These are phyloP conservation scores for Eimeria praecox DNA, from an alignment of 169 alveolate species.

Conservation along the genomic window DNA sequence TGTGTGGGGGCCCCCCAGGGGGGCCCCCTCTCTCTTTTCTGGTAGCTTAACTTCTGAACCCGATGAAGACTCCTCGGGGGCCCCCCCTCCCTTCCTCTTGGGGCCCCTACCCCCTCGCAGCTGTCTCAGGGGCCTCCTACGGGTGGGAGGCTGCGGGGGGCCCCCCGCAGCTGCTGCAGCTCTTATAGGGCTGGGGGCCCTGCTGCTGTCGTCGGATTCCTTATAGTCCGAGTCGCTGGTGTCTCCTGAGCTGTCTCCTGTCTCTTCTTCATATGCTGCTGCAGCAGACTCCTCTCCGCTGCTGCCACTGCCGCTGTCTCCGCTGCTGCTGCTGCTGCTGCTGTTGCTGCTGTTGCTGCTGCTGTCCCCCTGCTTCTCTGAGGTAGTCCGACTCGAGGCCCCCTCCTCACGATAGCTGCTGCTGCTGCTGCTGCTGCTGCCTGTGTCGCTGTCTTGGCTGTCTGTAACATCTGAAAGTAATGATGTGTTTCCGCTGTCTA, in stretches of 20 bases:
- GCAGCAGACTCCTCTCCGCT: neutral
- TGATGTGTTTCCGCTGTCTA: conserved; percentile 7
- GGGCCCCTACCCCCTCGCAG: neutral
- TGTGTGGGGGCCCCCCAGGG: conserved; percentile 22
- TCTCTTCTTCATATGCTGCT: neutral
- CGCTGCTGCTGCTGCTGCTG: conserved; percentile 7
- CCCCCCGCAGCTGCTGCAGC: neutral
- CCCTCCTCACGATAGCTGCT: conserved; percentile 7
- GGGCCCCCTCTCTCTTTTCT: neutral
- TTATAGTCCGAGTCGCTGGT: conserved; percentile 21
- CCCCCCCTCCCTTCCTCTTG: neutral
- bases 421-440: conserved; percentile 13
- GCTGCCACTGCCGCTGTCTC: conserved; percentile 26
- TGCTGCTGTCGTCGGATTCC: neutral
- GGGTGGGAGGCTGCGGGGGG: neutral
- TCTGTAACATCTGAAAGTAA: conserved; percentile 33
- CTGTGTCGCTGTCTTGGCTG: conserved; percentile 25
- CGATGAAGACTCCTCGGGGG: neutral
- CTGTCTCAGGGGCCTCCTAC: conserved; percentile 1
- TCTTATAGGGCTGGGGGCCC: conserved; percentile 2
- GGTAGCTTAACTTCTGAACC: neutral
- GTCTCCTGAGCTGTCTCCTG: neutral
- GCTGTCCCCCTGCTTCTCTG: conserved; percentile 4
- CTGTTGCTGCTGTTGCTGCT: conserved; percentile 30
- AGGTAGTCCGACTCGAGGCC: neutral